Base-by-base conservation (phyloP, 2,329 filamentous ascomycete species). In the Diaporthe ilicicola region DNA sequence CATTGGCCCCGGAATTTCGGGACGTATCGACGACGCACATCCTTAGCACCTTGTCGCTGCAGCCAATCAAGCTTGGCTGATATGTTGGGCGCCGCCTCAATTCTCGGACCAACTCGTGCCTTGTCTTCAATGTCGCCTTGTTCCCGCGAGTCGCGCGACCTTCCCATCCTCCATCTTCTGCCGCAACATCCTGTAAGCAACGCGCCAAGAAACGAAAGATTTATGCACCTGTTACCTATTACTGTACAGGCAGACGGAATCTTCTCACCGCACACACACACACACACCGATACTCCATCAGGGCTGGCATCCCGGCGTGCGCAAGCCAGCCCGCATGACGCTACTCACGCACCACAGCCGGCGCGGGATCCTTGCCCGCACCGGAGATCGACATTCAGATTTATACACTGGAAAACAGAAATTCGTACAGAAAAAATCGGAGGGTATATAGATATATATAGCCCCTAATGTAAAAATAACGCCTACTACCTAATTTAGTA, bases 1-100 rank as follows among this genome's bases (percentile, higher is more conserved):
- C 48, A 54, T 44, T 68, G 46, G 66, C 54, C 53, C 53, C 66
- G 66, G 66, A 68, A 59, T 68, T 68, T 55, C 66, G 66, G 53
- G 42, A 51, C 66, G 66, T 13, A 27, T 34, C 32, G 3, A 68
- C 65, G 65, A 68, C 24, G 34, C 44, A 29, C 42, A 54, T 19
- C 34, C 44, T 10, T 59, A 50, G 66, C 42, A 51, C 24, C 19
- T 29, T 10, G 19, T 46, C 44, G 12, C 3, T n/a, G 19, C 44
- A 68, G 42, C 66, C 66, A 68, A 68, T 68, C 53, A 59, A 10
- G n/a, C 29, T 13, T 19, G 17, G 6, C 55, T 7, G 1, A 24
- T 4, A 4, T 29, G 32, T 29, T 59, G 51, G 27, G 6, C 24
- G 42, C 66, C 66, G 55, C 66, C 66, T 34, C 34, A 59, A 68